Base-by-base conservation (phyloP, 306 rosid genomes). In the Rubus idaeus region DNA sequence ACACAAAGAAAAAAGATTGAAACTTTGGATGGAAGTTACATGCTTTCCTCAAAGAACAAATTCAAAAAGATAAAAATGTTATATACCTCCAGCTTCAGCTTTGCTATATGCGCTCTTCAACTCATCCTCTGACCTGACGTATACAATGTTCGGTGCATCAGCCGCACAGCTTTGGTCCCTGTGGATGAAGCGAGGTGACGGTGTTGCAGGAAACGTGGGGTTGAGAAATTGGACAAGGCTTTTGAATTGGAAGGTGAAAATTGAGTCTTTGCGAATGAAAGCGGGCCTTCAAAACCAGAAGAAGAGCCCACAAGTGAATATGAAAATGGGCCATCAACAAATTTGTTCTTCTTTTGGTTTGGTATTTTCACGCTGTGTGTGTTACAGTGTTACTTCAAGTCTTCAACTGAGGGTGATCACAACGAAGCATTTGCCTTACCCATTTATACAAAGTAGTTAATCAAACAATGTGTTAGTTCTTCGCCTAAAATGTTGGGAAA, bases 111-210 rank as follows among this genome's bases (percentile, higher is more conserved):
- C n/a, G n/a, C n/a, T n/a, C n/a, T n/a, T n/a, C n/a, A n/a, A n/a
- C n/a, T n/a, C n/a, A n/a, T n/a, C n/a, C n/a, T n/a, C n/a, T n/a
- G n/a, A n/a, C n/a, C n/a, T n/a, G n/a, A n/a, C n/a, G n/a, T n/a
- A n/a, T n/a, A n/a, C n/a, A n/a, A 86, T 73, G 56, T 86, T 86
- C 40, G 98, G 84, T 58, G 62, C 40, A 70, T 68, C 17, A 63
- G 26, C 26, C 26, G 26, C 26, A 0, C 26, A 23, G 26, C 26
- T 23, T 23, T 23, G 26, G 26, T 23, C 26, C 78, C 83, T 61
- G 80, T 23, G 80, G 84, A 47, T 11, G 77, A 77, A 18, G 84
- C 11, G 64, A 12, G 39, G n/a, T n/a, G n/a, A n/a, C n/a, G n/a
- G n/a, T n/a, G n/a, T n/a, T n/a, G n/a, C n/a, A n/a, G n/a, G n/a